Evolutionary conservation across 352 stramenopile species (phyloP).

Genomic region (Elongisporangium prolatum): DNA sequence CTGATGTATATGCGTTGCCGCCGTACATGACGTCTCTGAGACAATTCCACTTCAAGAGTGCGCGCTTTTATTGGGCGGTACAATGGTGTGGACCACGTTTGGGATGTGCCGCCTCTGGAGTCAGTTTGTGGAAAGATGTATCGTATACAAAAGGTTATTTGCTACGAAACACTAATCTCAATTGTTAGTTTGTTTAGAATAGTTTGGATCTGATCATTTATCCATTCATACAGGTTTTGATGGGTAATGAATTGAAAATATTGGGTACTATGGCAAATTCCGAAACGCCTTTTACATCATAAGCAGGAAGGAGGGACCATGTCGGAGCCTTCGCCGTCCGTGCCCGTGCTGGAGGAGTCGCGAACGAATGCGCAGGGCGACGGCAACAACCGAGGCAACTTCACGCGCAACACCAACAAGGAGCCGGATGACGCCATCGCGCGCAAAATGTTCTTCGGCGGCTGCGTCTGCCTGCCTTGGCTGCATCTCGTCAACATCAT

Average conservation of each 20-base stretch:
- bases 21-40: constrained; percentile 17
- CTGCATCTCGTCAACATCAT: constrained; percentile 81
- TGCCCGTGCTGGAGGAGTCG: constrained; percentile 54
- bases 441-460: constrained; percentile 83
- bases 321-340: constrained; percentile 22
- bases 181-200: constrained; percentile 16
- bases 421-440: constrained; percentile 69
- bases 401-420: constrained; percentile 83
- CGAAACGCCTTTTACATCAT: not conserved
- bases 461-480: constrained; percentile 68
- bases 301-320: constrained; percentile 12
- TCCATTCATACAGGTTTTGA: constrained; percentile 7
- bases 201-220: not conserved
- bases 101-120: not conserved
- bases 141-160: constrained; percentile 1
- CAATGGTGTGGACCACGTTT: not conserved
- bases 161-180: constrained; percentile 3
- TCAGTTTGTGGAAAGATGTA: not conserved
- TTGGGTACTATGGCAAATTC: not conserved
- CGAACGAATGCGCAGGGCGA: constrained; percentile 10
- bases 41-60: not conserved
- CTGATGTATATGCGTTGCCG: constrained; percentile 19
- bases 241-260: constrained; percentile 6
- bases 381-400: constrained; percentile 82
- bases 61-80: not conserved